Evolutionary conservation across 2,329 filamentous ascomycete species (phyloP).

Genomic region (Apiospora kogelbergensis): DNA sequence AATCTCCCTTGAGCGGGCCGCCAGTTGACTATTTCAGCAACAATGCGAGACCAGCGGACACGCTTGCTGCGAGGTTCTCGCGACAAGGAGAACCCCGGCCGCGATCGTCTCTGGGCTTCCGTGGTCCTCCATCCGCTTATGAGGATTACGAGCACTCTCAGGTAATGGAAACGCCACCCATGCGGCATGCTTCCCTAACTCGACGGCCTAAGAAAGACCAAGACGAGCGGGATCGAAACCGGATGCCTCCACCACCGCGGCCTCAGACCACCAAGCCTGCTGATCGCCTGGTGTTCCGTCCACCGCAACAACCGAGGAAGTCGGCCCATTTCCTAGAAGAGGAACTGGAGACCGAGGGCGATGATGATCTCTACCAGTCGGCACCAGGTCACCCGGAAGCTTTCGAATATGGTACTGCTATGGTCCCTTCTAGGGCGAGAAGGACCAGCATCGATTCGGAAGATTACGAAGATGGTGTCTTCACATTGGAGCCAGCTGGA

Average conservation of each 20-base stretch:
- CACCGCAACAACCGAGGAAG: conserved; percentile 28
- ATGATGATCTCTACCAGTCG: background rate
- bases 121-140: conserved; percentile 21
- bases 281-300: conserved; percentile 29
- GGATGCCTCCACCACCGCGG: conserved; percentile 51
- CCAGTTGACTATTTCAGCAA: conserved; percentile 16
- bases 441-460: background rate
- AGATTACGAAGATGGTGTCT: conserved; percentile 10
- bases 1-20: conserved; percentile 3
- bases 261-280: conserved; percentile 35
- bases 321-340: conserved; percentile 30
- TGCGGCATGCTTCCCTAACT: conserved; percentile 43
- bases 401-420: conserved; percentile 4
- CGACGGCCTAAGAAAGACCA: conserved; percentile 37
- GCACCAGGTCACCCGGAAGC: background rate
- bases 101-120: conserved; percentile 42
- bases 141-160: conserved; percentile 43
- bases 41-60: background rate
- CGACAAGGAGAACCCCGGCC: conserved; percentile 25
- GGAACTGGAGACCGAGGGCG: background rate
- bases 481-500: conserved; percentile 26
- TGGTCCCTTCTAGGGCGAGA: background rate
- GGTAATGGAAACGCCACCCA: conserved; percentile 31
- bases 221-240: conserved; percentile 43
- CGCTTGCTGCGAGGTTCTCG: conserved; percentile 28